Evolutionary conservation across 805 yeast genomes (phyloP).

Genomic region (Zygoascus flipseniorum): DNA sequence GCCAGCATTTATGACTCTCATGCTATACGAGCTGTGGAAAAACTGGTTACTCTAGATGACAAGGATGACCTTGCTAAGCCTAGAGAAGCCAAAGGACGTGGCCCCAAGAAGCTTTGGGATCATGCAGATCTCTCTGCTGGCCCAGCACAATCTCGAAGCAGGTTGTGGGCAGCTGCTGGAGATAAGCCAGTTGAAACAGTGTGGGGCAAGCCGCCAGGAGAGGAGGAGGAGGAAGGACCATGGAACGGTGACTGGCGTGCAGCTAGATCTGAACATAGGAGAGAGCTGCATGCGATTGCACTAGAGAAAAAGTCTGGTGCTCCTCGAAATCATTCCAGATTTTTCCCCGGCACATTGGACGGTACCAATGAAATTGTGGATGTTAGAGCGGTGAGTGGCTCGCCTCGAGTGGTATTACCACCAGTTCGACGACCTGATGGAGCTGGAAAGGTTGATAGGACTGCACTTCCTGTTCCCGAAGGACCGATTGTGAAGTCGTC

Average conservation of each 20-base stretch:
- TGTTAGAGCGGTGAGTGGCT: neutral
- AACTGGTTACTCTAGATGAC: neutral
- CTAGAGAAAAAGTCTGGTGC: neutral
- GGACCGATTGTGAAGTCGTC: constrained; percentile 7
- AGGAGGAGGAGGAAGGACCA: neutral
- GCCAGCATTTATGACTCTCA: constrained; percentile 3
- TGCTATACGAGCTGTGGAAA: constrained; percentile 6
- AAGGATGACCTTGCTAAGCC: neutral
- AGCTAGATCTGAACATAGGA: neutral
- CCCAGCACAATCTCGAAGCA: neutral
- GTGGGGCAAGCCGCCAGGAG: neutral
- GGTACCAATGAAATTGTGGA: neutral
- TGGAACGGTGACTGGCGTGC: neutral
- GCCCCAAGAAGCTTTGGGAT: neutral
- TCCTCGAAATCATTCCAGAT: constrained; percentile 3
- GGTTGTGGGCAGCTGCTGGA: neutral
- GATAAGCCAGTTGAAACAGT: neutral
- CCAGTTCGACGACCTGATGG: neutral
- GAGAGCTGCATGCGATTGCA: neutral
- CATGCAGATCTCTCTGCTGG: neutral
- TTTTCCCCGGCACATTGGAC: constrained; percentile 9
- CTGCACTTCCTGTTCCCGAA: constrained; percentile 9
- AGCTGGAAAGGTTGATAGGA: neutral
- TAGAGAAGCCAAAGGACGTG: neutral
- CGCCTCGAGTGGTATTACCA: neutral